These are phyloP conservation scores for Neckera pumila DNA, from an alignment of 225 moss, liverwort and hornwort species.

Conservation along the genomic window DNA sequence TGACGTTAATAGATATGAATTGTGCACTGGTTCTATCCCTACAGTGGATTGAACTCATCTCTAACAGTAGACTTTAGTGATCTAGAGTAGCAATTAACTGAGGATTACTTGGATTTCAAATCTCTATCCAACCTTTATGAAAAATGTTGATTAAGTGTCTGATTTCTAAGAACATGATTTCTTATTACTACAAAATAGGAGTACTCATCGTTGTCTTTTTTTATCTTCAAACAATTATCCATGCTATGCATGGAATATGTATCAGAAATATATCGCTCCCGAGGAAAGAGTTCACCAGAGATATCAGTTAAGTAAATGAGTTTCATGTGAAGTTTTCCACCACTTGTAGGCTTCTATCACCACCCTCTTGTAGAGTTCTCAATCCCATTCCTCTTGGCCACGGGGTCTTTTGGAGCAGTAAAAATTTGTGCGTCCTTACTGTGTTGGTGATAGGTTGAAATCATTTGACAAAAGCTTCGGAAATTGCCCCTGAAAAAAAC, in stretches of 20 bases:
- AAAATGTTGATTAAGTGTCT: too few relatives aligned
- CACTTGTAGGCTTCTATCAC: neutral
- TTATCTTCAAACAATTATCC: neutral
- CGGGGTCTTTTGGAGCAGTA: rapidly evolving
- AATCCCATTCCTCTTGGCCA: too few relatives aligned
- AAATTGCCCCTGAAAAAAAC: too few relatives aligned
- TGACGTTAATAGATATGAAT: neutral
- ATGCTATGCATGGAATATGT: too few relatives aligned
- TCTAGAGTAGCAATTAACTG: neutral
- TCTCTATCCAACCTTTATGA: neutral
- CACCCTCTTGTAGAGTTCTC: neutral
- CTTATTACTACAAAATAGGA: neutral
- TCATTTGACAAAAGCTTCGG: neutral
- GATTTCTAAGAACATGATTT: neutral
- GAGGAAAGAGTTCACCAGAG: neutral
- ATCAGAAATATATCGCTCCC: too few relatives aligned
- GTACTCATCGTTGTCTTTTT: too few relatives aligned
- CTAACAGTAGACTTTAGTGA: neutral
- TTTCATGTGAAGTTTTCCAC: neutral
- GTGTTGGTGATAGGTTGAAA: neutral
- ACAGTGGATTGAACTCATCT: neutral
- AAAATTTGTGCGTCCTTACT: rapidly evolving
- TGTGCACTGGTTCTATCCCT: neutral
- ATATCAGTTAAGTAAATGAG: neutral
- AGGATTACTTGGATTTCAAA: neutral